phyloP scores from a whole-genome alignment of 805 yeast genomes.

The Jamesozyma hellenica region DNA sequence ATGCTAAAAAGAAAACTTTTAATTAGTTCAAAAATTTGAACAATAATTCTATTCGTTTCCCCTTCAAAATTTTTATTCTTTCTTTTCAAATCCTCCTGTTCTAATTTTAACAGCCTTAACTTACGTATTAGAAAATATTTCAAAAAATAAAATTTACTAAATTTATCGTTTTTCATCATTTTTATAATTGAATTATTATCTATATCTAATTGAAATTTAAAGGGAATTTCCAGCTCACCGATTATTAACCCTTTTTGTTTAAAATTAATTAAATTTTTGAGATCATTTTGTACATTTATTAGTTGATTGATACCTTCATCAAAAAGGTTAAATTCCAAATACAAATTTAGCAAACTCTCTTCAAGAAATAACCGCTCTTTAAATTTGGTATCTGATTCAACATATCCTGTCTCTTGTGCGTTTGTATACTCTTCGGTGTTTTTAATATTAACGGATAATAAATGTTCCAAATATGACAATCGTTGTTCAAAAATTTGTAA shows the following conservation, averaged over 20 bases:
- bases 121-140: conserved; percentile 19
- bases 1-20: conserved; percentile 12
- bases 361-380: conserved; percentile 11
- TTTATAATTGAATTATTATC: conserved; percentile 7
- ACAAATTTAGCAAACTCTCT: conserved; percentile 22
- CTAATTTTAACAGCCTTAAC: conserved; percentile 12
- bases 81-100: neutral
- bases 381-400: conserved; percentile 2
- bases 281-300: conserved; percentile 7
- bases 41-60: conserved; percentile 4
- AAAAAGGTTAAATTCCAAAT: conserved; percentile 18
- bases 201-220: conserved; percentile 5
- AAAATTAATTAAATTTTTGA: conserved; percentile 3
- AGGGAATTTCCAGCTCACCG: conserved; percentile 20
- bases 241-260: conserved; percentile 5
- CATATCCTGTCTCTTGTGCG: too few species aligned
- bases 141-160: conserved; percentile 13
- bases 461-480: conserved; percentile 8
- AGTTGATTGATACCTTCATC: conserved; percentile 22
- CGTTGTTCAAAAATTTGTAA: conserved; percentile 23
- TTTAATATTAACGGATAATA: conserved; percentile 3
- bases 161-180: conserved; percentile 9
- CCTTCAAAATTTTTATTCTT: neutral
- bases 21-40: conserved; percentile 10
- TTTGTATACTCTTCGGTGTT: neutral